Base-by-base conservation (phyloP, 1,284 basidiomycete genomes). In the Sporisorium sorghi region DNA sequence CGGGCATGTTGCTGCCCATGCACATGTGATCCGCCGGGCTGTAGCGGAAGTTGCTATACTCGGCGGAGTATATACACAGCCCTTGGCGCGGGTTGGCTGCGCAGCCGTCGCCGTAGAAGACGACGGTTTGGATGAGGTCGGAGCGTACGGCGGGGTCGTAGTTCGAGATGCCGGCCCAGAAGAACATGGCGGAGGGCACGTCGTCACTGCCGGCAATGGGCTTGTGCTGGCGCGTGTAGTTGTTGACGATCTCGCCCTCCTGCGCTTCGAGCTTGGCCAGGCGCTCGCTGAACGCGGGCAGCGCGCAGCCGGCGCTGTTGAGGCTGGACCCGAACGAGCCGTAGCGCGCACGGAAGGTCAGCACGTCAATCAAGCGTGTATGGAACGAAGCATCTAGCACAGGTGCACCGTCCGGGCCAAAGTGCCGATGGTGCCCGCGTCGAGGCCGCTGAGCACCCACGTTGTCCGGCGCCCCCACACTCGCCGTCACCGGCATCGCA, bases 141-240 rank as follows among this genome's bases (percentile, higher is more conserved):
- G 60, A 50, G 4, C 48, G 53, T 3, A 68, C 58, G 0, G 12
- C 23, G 3, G 53, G 65, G 37, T 68, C 54, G 47, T 73, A 65
- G 44, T 73, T 73, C 8, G 71, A 68, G n/a, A 73, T 51, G 0
- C 71, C 71, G 0, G 71, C 71, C 71, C 71, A 73, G 55, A 68
- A 68, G 26, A 68, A 73, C 71, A 73, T 73, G 11, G 71, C 71
- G 1, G 37, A 46, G 14, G 71, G 65, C 7, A 14, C 17, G 30
- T 55, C 19, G 42, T 59, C 57, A 0, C 0, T 0, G 3, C 53
- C 53, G 30, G 59, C 48, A 17, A 51, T 21, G 33, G 55, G 57
- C 42, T 57, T 59, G 61, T 65, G 70, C 19, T 39, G 40, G 2
- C 6, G n/a, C 0, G 60, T 65, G 47, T 73, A 73, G 35, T 58